phyloP scores from a whole-genome alignment of 345 rosid genomes.

The Streptanthus diversifolius region DNA sequence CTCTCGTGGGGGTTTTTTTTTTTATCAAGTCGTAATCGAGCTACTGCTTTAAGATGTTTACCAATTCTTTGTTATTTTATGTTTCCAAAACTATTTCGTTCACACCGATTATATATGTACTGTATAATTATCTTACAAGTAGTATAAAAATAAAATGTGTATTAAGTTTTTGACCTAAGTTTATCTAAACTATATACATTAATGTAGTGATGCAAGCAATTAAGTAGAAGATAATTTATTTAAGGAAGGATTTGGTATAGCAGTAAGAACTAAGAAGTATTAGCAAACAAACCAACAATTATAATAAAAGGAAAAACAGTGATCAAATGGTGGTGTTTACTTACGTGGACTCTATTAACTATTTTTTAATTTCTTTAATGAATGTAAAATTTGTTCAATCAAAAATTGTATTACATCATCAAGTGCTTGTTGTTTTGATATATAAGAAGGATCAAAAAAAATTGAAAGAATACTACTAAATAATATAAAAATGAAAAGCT shows the following conservation, averaged over 20 bases:
- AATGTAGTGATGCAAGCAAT: no score
- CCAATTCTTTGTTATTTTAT: neutral
- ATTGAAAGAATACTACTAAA: no score
- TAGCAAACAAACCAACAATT: no score
- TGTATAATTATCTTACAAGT: neutral
- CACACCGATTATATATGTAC: neutral
- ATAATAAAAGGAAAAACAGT: neutral
- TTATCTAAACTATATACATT: no score
- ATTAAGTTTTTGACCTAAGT: neutral
- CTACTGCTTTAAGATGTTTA: constrained; percentile 2
- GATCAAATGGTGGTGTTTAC: neutral
- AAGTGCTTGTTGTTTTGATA: no score
- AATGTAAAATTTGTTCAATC: no score
- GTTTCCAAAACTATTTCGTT: neutral
- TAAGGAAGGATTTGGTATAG: neutral
- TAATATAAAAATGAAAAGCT: no score
- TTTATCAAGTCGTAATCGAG: neutral
- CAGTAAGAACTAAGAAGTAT: neutral
- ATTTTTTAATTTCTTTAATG: no score
- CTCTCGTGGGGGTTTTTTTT: neutral
- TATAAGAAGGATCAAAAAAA: no score
- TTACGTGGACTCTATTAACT: neutral
- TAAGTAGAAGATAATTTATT: neutral
- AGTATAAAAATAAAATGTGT: neutral
- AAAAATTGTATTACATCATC: no score